Evolutionary conservation across 2,329 filamentous ascomycete genomes (phyloP), one percentile per base, ranked within the genome.

Genomic region (Colletotrichum lentis): DNA sequence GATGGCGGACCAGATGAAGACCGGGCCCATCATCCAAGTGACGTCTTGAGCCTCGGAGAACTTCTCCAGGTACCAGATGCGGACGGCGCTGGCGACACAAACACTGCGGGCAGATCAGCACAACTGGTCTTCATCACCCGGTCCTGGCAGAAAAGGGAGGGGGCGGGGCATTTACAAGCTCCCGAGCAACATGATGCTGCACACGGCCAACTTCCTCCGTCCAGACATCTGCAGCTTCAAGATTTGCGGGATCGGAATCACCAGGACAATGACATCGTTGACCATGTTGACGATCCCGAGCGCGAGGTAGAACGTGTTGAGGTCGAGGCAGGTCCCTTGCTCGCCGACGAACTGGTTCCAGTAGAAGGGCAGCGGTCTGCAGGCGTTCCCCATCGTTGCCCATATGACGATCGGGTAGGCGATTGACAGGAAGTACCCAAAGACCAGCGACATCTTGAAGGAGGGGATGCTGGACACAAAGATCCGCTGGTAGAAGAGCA

Each of bases 1-100:
- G 69, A 80, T 75, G 49, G 79, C 75, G 12, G 79, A 80, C 77
- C 78, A 81, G 71, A 77, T 77, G 22, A 77, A 70, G 22, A 71
- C 64, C 20, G 64, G 64, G 4, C 68, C 68, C 70, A 71, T 71
- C 11, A 64, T 49, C 43, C 57, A 70, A 5, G 64, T 71, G 24
- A 70, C 6, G 44, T 70, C 64, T 16, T 49, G 22, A 22, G 61
- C 50, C 7, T 46, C 54, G 20, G 62, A 61, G 61, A 71, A 69
- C 3, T n/a, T 52, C 16, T 65, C 24, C 3, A 69, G 62, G 14
- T 61, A 61, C 24, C 37, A 56, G n/a, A 65, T 69, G 11, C 66
- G 62, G 20, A 69, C 35, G 3, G 61, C n/a, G 7, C 66, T 69
- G 43, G 66, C 62, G 8, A 69, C 50, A 39, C 66, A 65, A 12